A percentile compares a stretch with the other conserved stretches of the same genome.
These are phyloP conservation scores for Jatropha multifida DNA, from an alignment of 441 rosid genomes.

Conservation along the genomic window DNA sequence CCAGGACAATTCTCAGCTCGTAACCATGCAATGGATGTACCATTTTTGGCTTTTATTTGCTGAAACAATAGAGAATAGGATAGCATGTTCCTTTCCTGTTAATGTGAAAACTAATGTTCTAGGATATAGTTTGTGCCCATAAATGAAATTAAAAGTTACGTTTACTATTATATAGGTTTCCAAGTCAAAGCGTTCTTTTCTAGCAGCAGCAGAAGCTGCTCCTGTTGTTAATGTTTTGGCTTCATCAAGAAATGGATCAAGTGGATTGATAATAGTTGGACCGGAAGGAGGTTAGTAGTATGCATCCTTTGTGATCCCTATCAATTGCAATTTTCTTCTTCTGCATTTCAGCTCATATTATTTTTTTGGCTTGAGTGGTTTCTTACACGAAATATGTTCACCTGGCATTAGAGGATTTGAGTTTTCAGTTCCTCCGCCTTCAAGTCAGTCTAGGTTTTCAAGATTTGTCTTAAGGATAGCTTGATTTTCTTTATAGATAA, in stretches of 20 bases:
- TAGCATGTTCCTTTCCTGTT: neutral
- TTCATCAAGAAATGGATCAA: slow-evolving; percentile 43
- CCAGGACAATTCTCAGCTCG: neutral
- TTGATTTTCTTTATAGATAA: neutral
- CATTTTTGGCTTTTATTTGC: neutral
- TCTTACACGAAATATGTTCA: neutral
- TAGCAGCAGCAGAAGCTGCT: slow-evolving; percentile 78
- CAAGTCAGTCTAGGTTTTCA: neutral
- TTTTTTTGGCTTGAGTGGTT: neutral
- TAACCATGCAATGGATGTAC: neutral
- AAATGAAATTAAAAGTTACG: neutral
- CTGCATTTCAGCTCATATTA: neutral
- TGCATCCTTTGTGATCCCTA: neutral
- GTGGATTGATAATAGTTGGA: slow-evolving; percentile 67
- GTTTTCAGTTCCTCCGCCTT: neutral
- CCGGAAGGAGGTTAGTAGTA: slow-evolving; percentile 84
- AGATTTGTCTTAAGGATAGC: neutral
- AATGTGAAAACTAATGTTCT: neutral
- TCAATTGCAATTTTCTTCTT: neutral
- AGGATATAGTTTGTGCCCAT: neutral
- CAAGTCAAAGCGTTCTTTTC: slow-evolving; percentile 60
- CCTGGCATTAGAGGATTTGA: neutral
- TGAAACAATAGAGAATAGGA: neutral
- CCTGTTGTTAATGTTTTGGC: slow-evolving; percentile 56
- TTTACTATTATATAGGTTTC: slow-evolving; percentile 42